Base-by-base conservation (phyloP, 495 filamentous ascomycete genomes). In the Aspergillus saccharolyticus region DNA sequence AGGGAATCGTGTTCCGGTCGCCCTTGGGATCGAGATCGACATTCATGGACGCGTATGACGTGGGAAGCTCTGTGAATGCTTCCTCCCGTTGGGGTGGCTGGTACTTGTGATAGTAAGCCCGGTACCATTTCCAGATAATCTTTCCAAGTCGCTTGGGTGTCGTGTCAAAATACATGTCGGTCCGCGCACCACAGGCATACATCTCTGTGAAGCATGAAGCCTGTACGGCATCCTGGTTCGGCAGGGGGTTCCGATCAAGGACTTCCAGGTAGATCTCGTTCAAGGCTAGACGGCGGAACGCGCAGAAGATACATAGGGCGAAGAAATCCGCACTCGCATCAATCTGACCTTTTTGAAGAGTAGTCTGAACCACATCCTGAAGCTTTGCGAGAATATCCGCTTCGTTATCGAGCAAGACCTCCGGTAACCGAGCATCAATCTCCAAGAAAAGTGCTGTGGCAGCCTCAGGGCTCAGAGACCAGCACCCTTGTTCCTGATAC, bases 221-320 rank as follows among this genome's bases (percentile, higher is more conserved):
- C 22, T 61, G 59, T 17, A 61, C 55, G 9, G 52, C 50, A 30
- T 61, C 54, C 0, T 44, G 54, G 20, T 61, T 61, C 17, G 59
- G 59, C 20, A 61, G 51, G 3, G 59, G 59, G 22, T 61, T 61
- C 8, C 59, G 54, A 42, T 61, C 59, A 0, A 61, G 55, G 0
- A 61, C 52, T 12, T 61, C 59, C 18, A 61, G 33, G 54, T 61
- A 61, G 30, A 61, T 57, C 39, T 61, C 59, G 16, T 61, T 55
- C 30, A 61, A 47, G 0, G 59, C 42, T 1, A 61, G 45, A 0
- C 59, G 54, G 12, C 59, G 59, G 45, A 61, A 52, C 0, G 54
- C 59, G 19, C 59, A 61, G 51, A 61, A 61, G n/a, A 61, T 42
- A 4, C 54, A 19, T 4, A 61, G 46, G 15, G 59, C 59, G 18